Conservation (phyloP, 345 rosid species). For the Corchorus olitorius region DNA sequence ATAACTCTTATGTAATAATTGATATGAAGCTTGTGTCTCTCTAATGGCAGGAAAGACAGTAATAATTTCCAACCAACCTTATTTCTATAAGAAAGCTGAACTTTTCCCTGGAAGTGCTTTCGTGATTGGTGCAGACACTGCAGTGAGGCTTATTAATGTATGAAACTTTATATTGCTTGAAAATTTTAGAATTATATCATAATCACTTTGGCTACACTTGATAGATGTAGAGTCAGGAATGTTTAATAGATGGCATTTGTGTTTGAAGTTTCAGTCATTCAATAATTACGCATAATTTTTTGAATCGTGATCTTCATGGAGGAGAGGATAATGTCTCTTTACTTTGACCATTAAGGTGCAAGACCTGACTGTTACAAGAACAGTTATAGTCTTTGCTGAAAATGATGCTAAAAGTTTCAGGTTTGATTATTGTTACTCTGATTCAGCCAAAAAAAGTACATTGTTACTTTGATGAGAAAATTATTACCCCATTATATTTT, state of each 20-base stretch:
- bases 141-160: conserved; percentile 83
- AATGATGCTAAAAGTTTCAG: background rate
- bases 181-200: background rate
- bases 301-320: background rate
- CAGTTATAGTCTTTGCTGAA: background rate
- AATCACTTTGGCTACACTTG: background rate
- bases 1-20: background rate
- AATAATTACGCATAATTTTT: background rate
- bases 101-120: conserved; percentile 94
- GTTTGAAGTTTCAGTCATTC: background rate
- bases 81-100: conserved; percentile 90
- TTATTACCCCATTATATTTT: background rate
- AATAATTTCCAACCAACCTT: conserved; percentile 94
- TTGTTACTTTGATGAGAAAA: background rate
- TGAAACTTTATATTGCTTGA: conserved; percentile 24
- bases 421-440: background rate
- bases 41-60: conserved; percentile 73
- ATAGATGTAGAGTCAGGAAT: too few relatives aligned
- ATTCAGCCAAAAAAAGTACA: too few relatives aligned
- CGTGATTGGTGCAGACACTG: conserved; percentile 93
- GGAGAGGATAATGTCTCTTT: background rate
- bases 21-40: conserved; percentile 7
- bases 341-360: background rate
- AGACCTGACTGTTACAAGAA: background rate
- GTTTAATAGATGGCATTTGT: background rate